These are phyloP conservation scores for Acacia concinna DNA, from an alignment of 331 rosid species.

Conservation along the genomic window DNA sequence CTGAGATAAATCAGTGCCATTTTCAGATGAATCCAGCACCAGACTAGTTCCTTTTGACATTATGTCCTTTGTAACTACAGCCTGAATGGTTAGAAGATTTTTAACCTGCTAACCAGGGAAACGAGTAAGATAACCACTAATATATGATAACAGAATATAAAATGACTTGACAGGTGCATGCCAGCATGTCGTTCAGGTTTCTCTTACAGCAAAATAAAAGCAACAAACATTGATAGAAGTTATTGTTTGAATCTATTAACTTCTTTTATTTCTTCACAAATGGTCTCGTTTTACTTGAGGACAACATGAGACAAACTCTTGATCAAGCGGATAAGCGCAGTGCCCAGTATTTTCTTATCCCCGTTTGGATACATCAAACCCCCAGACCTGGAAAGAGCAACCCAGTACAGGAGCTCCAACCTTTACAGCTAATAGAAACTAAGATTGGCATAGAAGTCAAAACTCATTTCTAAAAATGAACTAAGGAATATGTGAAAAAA, in stretches of 20 bases:
- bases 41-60: constrained; percentile 70
- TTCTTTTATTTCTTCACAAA: background rate
- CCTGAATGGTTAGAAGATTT: constrained; percentile 13
- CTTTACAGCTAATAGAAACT: background rate
- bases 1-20: constrained; percentile 76
- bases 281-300: background rate
- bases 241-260: background rate
- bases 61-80: constrained; percentile 12
- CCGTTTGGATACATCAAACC: background rate
- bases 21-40: constrained; percentile 70
- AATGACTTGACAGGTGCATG: background rate
- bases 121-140: constrained; percentile 1
- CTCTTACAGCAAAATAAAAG: constrained; percentile 2
- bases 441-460: background rate
- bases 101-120: constrained; percentile 35
- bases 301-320: background rate
- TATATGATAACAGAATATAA: constrained; percentile 15
- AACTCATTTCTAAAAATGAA: constrained; percentile 16
- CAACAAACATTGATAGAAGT: constrained; percentile 3
- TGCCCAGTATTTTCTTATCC: background rate
- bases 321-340: constrained; percentile 1
- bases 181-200: background rate
- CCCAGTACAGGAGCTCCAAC: background rate
- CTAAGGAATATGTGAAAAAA: background rate
- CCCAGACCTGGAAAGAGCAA: background rate